Evolutionary conservation across 1,284 basidiomycete genomes (phyloP).

Genomic region (Cutaneotrichosporon curvatum): DNA sequence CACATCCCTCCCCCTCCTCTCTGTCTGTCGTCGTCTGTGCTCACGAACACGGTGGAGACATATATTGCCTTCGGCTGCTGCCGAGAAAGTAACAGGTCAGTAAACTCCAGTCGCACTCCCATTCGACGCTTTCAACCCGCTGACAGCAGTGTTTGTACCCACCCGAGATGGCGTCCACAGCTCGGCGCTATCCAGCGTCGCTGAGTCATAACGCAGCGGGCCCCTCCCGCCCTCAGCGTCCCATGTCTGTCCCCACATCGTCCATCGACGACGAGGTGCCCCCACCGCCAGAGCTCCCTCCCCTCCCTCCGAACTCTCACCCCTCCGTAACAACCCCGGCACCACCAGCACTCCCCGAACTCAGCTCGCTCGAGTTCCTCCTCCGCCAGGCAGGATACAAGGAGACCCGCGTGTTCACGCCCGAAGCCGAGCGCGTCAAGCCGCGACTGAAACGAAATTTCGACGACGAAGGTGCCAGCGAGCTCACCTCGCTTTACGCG

Average conservation of each 20-base stretch:
- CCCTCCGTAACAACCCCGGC: background rate
- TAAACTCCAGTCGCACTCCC: too few relatives aligned
- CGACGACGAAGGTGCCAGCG: slow-evolving; percentile 29
- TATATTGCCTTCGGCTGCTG: too few relatives aligned
- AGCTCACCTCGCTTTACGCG: slow-evolving; percentile 30
- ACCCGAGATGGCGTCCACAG: too few relatives aligned
- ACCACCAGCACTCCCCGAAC: slow-evolving; percentile 12
- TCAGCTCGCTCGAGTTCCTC: slow-evolving; percentile 68
- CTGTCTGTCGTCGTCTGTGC: too few relatives aligned
- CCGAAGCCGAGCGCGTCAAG: slow-evolving; percentile 58
- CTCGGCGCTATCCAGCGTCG: slow-evolving; percentile 20
- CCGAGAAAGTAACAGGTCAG: too few relatives aligned
- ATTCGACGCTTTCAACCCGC: too few relatives aligned
- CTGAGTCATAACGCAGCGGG: slow-evolving; percentile 18
- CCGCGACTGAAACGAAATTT: slow-evolving; percentile 21
- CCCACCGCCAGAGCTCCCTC: slow-evolving; percentile 9
- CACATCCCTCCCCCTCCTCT: too few relatives aligned
- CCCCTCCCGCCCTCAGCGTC: slow-evolving; percentile 15
- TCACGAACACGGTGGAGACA: too few relatives aligned
- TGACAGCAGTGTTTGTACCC: too few relatives aligned
- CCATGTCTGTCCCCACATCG: slow-evolving; percentile 4
- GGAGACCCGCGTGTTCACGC: slow-evolving; percentile 77
- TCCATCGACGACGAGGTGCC: slow-evolving; percentile 25
- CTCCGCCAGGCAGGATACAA: slow-evolving; percentile 79
- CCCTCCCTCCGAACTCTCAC: slow-evolving; percentile 1